Conservation (phyloP, 2,329 filamentous ascomycete genomes). For the Pseudocercospora cruenta region DNA sequence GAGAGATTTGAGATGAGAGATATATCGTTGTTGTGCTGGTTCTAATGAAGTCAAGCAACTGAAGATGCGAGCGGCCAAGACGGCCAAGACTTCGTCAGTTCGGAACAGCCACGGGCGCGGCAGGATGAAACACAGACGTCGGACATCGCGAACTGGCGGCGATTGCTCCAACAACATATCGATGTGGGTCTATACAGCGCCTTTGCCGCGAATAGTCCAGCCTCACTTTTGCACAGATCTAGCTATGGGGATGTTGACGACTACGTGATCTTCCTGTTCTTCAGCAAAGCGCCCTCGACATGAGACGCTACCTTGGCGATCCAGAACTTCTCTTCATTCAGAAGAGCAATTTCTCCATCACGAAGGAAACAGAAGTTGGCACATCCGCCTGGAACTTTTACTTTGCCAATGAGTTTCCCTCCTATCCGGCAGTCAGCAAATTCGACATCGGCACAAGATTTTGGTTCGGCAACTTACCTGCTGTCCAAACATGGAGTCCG, state of each 20-base stretch:
- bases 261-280: slow-evolving; percentile 32
- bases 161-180: background rate
- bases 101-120: background rate
- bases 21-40: background rate
- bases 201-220: background rate
- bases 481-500: slow-evolving; percentile 59
- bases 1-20: background rate
- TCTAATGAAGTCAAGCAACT: background rate
- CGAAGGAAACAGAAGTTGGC: slow-evolving; percentile 40
- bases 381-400: slow-evolving; percentile 51
- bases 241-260: background rate
- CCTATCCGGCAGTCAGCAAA: background rate
- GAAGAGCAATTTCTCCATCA: slow-evolving; percentile 32
- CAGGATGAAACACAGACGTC: background rate
- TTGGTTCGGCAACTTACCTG: slow-evolving; percentile 28
- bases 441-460: background rate
- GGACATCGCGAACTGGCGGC: background rate
- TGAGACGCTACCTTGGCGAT: slow-evolving; percentile 26
- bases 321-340: slow-evolving; percentile 35
- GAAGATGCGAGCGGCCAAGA: background rate
- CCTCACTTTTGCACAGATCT: background rate
- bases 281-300: slow-evolving; percentile 33
- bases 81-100: background rate
- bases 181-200: background rate
- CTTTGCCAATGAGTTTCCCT: slow-evolving; percentile 60